Evolutionary conservation across 2,329 filamentous ascomycete species (phyloP), one percentile per base, ranked within the genome.

Genomic region (Fusarium globosum): DNA sequence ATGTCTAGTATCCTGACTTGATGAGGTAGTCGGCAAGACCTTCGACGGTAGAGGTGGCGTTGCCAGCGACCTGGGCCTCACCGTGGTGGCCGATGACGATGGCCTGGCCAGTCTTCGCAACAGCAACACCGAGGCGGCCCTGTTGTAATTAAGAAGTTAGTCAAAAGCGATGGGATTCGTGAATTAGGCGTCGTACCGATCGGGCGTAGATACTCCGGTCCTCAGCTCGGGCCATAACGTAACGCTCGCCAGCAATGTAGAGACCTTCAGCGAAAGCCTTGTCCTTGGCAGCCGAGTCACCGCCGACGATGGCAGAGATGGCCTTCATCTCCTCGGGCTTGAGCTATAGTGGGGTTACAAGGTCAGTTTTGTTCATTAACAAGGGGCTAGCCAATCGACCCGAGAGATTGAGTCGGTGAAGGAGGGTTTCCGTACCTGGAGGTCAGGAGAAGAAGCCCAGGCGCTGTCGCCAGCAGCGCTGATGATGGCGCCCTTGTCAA

Each of bases 11-110:
- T 74, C 91, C 90, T 74, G 89, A 86, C 78, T 90, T 88, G 82
- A 94, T 91, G 73, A 97, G 90, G 87, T 98, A 98, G 84, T 97
- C 94, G 79, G 90, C 94, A 72, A 99, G 89, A 79, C 90, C 88
- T 86, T 96, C 93, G 76, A 97, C 93, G 56, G 93, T 94, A 81
- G 89, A 89, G 78, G 91, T 91, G 72, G 94, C 91, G 82, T 92
- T 92, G 81, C 94, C 91, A 59, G 93, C 93, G 82, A 93, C 88
- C 77, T 91, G 86, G 71, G 83, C 82, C 82, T 97, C 94, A 76
- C 87, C 88, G 88, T 98, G 94, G 87, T 97, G 94, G 77, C 91
- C 93, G 82, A 99, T 85, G 81, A 99, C 90, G 82, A 98, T 91
- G 77, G 95, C 94, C 85, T 97, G 92, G 80, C 88, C 92, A 79